A percentile compares a stretch with the other conserved stretches of the same genome.
Conservation (phyloP, 805 yeast genomes). For the Huiozyma naganishii region DNA sequence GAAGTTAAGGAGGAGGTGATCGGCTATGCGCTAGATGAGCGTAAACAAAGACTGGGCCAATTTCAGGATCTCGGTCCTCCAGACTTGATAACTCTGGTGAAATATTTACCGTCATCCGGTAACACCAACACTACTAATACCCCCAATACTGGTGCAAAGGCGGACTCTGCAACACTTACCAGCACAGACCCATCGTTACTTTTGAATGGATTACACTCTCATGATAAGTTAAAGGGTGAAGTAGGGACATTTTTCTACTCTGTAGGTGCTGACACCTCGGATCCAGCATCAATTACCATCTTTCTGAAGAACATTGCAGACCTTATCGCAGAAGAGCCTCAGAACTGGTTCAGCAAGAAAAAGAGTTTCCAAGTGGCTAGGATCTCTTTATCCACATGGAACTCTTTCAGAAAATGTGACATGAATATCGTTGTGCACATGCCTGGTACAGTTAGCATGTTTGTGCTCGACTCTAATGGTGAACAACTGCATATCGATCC, state of each 20-base stretch:
- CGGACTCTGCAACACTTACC: slow-evolving; percentile 4
- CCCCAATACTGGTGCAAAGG: slow-evolving; percentile 1
- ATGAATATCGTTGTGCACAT: slow-evolving; percentile 61
- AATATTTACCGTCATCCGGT: slow-evolving; percentile 24
- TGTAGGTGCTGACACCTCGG: slow-evolving; percentile 67
- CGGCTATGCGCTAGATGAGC: slow-evolving; percentile 51
- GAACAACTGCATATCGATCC: slow-evolving; percentile 18
- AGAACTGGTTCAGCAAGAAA: slow-evolving; percentile 71
- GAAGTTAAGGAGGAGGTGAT: slow-evolving; percentile 51
- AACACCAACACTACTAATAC: slow-evolving; percentile 2
- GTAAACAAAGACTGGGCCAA: slow-evolving; percentile 48
- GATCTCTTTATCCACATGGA: slow-evolving; percentile 58
- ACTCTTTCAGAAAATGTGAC: slow-evolving; percentile 51
- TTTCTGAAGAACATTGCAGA: slow-evolving; percentile 58
- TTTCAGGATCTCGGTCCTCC: slow-evolving; percentile 67
- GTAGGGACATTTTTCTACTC: slow-evolving; percentile 66
- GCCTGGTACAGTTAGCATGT: slow-evolving; percentile 61
- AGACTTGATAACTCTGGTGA: slow-evolving; percentile 37
- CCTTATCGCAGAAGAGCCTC: slow-evolving; percentile 49
- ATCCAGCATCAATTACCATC: slow-evolving; percentile 70
- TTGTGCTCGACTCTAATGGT: slow-evolving; percentile 24
- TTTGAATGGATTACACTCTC: slow-evolving; percentile 18
- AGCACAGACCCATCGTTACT: slow-evolving; percentile 11
- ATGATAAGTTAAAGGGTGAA: slow-evolving; percentile 35
- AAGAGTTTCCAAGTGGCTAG: slow-evolving; percentile 62